Percentiles rank a stretch among this genome's conserved stretches.
These are phyloP conservation scores for Sclerotinia nivalis DNA, from an alignment of 2,329 filamentous ascomycete species.

Conservation along the genomic window DNA sequence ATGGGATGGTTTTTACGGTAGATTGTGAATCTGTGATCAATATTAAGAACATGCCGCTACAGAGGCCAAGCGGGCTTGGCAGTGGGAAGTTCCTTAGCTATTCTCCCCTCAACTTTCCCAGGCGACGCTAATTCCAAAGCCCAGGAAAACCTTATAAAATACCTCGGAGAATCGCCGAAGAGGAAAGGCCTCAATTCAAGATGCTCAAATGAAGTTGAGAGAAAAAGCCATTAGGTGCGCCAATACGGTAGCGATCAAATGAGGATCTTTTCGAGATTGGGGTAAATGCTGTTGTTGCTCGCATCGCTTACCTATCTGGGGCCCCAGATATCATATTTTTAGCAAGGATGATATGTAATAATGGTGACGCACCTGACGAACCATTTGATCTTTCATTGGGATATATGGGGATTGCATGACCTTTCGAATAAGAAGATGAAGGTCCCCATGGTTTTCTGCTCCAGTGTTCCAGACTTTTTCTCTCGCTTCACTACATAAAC, in stretches of 20 bases:
- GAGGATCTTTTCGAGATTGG: conserved; percentile 3
- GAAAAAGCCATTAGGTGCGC: background rate
- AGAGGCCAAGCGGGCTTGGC: background rate
- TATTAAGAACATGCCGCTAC: background rate
- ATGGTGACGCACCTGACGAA: background rate
- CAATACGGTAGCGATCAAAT: conserved; percentile 1
- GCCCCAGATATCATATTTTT: background rate
- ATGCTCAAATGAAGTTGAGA: background rate
- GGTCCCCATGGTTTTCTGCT: background rate
- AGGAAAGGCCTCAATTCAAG: conserved; percentile 1
- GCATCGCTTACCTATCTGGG: background rate
- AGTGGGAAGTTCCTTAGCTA: too few relatives aligned
- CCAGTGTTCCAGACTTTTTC: background rate
- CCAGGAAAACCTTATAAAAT: background rate
- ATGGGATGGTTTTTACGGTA: background rate
- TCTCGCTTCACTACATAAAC: background rate
- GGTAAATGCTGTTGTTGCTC: background rate
- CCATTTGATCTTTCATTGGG: background rate
- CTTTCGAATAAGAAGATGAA: conserved; percentile 5
- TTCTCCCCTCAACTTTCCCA: background rate
- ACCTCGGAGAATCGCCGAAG: conserved; percentile 4
- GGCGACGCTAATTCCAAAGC: background rate
- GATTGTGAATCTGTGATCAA: background rate
- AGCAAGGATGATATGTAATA: background rate
- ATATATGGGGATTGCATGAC: conserved; percentile 13